Evolutionary conservation across 1,284 basidiomycete genomes (phyloP).

Genomic region (Chondrostereum purpureum): DNA sequence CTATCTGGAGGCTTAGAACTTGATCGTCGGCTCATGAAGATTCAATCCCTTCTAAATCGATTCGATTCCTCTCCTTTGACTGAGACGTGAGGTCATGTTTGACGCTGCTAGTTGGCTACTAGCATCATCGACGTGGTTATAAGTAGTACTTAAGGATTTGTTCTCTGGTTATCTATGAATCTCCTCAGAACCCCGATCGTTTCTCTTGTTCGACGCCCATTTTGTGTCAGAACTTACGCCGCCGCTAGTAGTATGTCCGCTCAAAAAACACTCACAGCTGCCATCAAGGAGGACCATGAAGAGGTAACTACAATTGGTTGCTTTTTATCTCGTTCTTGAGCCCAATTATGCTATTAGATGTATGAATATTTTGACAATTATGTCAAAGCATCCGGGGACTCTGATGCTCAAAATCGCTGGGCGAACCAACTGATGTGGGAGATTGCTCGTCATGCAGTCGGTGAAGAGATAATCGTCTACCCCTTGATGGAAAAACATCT

Average conservation of each 20-base stretch:
- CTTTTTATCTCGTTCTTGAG: neutral
- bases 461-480: slow-evolving; percentile 63
- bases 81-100: too few species aligned
- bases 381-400: slow-evolving; percentile 34
- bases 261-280: slow-evolving; percentile 26
- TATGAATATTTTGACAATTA: slow-evolving; percentile 54
- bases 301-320: slow-evolving; percentile 23
- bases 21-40: too few species aligned
- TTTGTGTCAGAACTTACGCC: neutral
- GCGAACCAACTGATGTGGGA: slow-evolving; percentile 53
- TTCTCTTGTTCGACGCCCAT: neutral
- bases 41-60: too few species aligned
- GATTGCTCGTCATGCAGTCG: slow-evolving; percentile 55
- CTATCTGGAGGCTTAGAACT: too few species aligned
- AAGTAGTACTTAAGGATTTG: slow-evolving; percentile 16
- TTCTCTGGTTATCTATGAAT: neutral
- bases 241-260: too few species aligned
- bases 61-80: too few species aligned
- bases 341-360: slow-evolving; percentile 30
- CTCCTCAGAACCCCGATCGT: neutral
- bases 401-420: slow-evolving; percentile 47
- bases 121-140: slow-evolving; percentile 1
- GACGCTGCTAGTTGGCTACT: too few species aligned
- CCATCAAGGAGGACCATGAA: slow-evolving; percentile 40
- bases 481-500: slow-evolving; percentile 61